A percentile compares a stretch with the other conserved stretches of the same genome.
phyloP scores from a whole-genome alignment of 2,329 filamentous ascomycete genomes.

The Shiraia sp. region DNA sequence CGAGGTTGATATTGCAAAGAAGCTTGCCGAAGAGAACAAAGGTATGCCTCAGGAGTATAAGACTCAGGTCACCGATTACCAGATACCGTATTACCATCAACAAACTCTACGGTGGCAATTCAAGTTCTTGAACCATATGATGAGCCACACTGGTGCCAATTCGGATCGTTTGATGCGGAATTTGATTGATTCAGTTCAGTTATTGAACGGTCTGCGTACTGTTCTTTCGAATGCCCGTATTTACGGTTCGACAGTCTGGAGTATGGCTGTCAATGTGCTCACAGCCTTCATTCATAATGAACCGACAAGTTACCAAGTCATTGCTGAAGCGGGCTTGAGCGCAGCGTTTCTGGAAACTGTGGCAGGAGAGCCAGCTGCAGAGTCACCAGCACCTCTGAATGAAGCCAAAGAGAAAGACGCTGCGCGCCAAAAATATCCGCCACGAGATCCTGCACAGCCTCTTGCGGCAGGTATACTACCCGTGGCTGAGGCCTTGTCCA shows the following conservation, averaged over 20 bases:
- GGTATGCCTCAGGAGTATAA: slow-evolving; percentile 74
- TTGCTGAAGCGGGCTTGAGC: slow-evolving; percentile 90
- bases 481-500: slow-evolving; percentile 84
- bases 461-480: slow-evolving; percentile 76
- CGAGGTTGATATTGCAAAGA: slow-evolving; percentile 72
- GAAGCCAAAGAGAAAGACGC: slow-evolving; percentile 18
- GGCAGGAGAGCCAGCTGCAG: slow-evolving; percentile 50
- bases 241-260: slow-evolving; percentile 95
- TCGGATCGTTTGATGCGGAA: slow-evolving; percentile 91
- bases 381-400: slow-evolving; percentile 17
- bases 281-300: slow-evolving; percentile 99
- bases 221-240: slow-evolving; percentile 78
- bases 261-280: slow-evolving; percentile 85
- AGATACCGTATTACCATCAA: slow-evolving; percentile 90
- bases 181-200: slow-evolving; percentile 86
- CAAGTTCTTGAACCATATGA: slow-evolving; percentile 95
- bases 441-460: slow-evolving; percentile 27
- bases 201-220: slow-evolving; percentile 76
- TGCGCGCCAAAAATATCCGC: slow-evolving; percentile 21
- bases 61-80: slow-evolving; percentile 86
- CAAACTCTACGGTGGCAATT: slow-evolving; percentile 91
- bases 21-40: slow-evolving; percentile 66
- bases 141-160: slow-evolving; percentile 79
- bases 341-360: slow-evolving; percentile 83
- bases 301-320: slow-evolving; percentile 93